Evolutionary conservation across 2,329 filamentous ascomycete species (phyloP).

Genomic region (Colletotrichum musicola): DNA sequence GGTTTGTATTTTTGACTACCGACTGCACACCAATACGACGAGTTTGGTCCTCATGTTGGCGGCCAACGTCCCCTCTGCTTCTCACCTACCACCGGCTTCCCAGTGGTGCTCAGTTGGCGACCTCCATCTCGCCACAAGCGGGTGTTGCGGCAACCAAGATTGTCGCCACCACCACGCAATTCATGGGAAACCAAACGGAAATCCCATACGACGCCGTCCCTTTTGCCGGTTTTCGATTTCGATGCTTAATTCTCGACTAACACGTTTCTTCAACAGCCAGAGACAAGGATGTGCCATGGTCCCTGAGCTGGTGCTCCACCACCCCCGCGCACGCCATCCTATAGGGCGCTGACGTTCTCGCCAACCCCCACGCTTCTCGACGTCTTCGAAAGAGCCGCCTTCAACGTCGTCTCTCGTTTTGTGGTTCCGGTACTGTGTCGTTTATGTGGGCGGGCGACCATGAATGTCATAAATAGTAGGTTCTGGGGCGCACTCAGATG

Average conservation of each 20-base stretch:
- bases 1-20: not conserved
- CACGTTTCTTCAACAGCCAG: conserved; percentile 13
- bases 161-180: conserved; percentile 16
- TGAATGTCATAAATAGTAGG: too few species aligned
- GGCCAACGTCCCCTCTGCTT: conserved; percentile 1
- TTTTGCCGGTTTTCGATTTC: conserved; percentile 6
- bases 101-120: not conserved
- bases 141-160: not conserved
- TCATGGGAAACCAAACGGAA: not conserved
- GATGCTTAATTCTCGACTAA: conserved; percentile 21
- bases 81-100: not conserved
- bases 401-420: conserved; percentile 33
- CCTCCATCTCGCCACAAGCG: not conserved
- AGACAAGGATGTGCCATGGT: conserved; percentile 38
- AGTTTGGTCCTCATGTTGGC: not conserved
- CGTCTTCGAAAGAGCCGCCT: conserved; percentile 24
- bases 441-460: too few species aligned
- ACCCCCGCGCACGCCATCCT: conserved; percentile 39
- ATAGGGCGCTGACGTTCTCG: conserved; percentile 38
- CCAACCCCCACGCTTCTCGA: conserved; percentile 32
- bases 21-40: not conserved
- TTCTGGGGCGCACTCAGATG: too few species aligned
- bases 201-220: not conserved
- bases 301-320: conserved; percentile 28
- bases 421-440: not conserved